Base-by-base conservation (phyloP, 2,329 filamentous ascomycete genomes). In the Sporothrix brunneoviolacea region DNA sequence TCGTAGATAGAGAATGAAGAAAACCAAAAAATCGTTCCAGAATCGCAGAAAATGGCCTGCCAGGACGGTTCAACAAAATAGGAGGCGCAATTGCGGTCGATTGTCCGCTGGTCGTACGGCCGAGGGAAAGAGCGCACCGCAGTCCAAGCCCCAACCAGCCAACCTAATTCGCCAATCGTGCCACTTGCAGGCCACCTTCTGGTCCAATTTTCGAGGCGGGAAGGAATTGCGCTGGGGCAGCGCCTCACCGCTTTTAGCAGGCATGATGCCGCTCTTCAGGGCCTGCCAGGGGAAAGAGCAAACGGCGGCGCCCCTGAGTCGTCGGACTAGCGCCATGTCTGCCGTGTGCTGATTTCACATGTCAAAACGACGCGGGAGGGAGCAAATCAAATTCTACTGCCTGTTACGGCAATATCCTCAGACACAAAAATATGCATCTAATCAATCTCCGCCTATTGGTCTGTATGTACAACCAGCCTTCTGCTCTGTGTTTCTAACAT, bases 21-120 rank as follows among this genome's bases (percentile, higher is more conserved):
- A 32, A 22, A 18, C 19, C 27, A 6, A 37, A 18, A 38, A 48
- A 51, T 54, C 52, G 48, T 47, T 47, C 51, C 43, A 53, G 51
- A 53, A 51, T 53, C 33, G 32, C 38, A 19, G 24, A 47, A 51
- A 51, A 47, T 53, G 51, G 51, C 27, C 39, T 28, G 24, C 24
- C 24, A 28, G 24, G 6, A 28, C 24, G 6, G 24, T 37, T 39
- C 37, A 24, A 39, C 37, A 39, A 39, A 41, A 41, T 21, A 40
- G 21, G 21, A 18, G 21, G 8, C 10, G 19, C 37, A 15, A 35
- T 7, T 7, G 5, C 6, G 32, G 32, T 7, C 32, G 6, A 15
- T 35, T 13, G 13, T 13, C n/a, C 32, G n/a, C n/a, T n/a, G n/a
- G n/a, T n/a, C n/a, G n/a, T n/a, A n/a, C n/a, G n/a, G n/a, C n/a